Conservation (phyloP, 2,329 filamentous ascomycete species). For the Pseudocercospora fuligena region DNA sequence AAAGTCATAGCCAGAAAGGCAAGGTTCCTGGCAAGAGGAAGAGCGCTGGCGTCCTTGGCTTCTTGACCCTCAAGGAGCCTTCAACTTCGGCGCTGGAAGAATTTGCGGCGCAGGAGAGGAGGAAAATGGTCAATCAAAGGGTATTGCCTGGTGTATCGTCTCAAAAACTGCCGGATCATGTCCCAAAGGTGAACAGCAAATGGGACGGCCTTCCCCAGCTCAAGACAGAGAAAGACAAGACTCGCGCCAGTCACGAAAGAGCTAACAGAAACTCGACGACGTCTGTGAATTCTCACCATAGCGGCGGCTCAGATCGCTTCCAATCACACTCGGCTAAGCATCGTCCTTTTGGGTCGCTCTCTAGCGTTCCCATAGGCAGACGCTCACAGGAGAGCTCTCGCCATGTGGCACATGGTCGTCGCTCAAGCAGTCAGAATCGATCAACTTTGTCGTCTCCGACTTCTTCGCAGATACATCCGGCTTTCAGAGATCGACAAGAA, state of each 20-base stretch:
- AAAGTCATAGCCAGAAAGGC: neutral
- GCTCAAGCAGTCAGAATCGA: neutral
- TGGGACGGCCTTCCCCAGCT: slow-evolving; percentile 58
- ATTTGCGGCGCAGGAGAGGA: slow-evolving; percentile 45
- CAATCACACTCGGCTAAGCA: neutral
- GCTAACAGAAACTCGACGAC: slow-evolving; percentile 6
- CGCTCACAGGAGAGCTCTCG: slow-evolving; percentile 3
- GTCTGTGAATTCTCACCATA: slow-evolving; percentile 2
- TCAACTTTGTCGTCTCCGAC: neutral
- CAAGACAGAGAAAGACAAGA: slow-evolving; percentile 21
- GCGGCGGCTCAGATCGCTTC: neutral
- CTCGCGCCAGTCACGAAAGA: slow-evolving; percentile 10
- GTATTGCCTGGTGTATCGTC: slow-evolving; percentile 47
- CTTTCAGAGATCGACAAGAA: slow-evolving; percentile 2
- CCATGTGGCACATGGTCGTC: neutral
- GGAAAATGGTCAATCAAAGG: slow-evolving; percentile 43
- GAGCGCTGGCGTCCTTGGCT: slow-evolving; percentile 47
- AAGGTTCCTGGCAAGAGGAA: slow-evolving; percentile 39
- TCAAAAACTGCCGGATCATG: slow-evolving; percentile 53
- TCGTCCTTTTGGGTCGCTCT: slow-evolving; percentile 3
- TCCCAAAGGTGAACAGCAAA: slow-evolving; percentile 60
- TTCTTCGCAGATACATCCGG: slow-evolving; percentile 1
- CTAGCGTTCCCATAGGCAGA: neutral
- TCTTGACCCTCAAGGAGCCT: slow-evolving; percentile 56
- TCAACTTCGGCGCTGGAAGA: slow-evolving; percentile 53